Evolutionary conservation across 176 grass and related monocot genomes (phyloP).

Genomic region (Pharus latifolius): DNA sequence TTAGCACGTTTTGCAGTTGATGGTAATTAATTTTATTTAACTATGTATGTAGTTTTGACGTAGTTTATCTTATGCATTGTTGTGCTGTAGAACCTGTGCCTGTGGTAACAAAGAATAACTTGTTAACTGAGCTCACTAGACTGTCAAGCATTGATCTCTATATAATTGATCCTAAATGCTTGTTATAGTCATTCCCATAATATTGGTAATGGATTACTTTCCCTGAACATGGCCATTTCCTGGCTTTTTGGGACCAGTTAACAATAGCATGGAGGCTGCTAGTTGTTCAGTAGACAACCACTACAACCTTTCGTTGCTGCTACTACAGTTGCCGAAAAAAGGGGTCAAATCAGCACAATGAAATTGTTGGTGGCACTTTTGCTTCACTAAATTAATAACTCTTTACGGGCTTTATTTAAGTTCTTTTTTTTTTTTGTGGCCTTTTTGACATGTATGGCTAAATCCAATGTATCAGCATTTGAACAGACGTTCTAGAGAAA

Average conservation of each 20-base stretch:
- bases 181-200: not conserved
- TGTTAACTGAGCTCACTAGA: not conserved
- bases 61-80: not conserved
- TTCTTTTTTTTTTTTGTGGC: not conserved
- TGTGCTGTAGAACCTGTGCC: not conserved
- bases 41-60: not conserved
- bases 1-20: slow-evolving; percentile 79
- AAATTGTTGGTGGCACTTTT: not conserved
- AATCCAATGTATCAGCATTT: too few species aligned
- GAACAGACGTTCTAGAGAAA: too few species aligned
- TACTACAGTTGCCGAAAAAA: not conserved
- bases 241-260: not conserved
- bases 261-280: not conserved
- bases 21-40: slow-evolving; percentile 41
- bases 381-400: not conserved
- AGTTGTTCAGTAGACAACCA: not conserved
- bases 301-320: not conserved
- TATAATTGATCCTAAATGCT: not conserved
- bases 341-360: not conserved
- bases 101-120: not conserved
- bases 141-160: not conserved
- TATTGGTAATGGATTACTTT: not conserved
- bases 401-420: too few species aligned
- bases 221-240: not conserved
- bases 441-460: not conserved